A percentile compares a stretch with the other conserved stretches of the same genome.
Evolutionary conservation across 2,329 filamentous ascomycete species (phyloP).

Genomic region (Fusarium kyushuense): DNA sequence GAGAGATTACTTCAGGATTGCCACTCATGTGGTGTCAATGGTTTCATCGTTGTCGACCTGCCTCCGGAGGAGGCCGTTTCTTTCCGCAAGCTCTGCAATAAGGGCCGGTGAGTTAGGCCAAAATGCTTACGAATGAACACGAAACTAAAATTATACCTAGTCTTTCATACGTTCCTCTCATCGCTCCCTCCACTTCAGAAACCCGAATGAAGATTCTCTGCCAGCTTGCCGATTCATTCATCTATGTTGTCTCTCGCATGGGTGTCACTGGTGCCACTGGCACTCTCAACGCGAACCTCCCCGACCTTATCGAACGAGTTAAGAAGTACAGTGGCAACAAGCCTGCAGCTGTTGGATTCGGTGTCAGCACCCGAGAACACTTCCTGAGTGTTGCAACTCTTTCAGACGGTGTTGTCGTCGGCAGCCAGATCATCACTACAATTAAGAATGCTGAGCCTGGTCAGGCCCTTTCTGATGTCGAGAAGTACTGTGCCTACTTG

Average conservation of each 20-base stretch:
- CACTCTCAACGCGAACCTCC: conserved; percentile 82
- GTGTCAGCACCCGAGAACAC: conserved; percentile 94
- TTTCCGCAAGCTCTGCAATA: conserved; percentile 87
- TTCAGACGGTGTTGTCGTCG: conserved; percentile 95
- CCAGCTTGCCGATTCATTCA: conserved; percentile 97
- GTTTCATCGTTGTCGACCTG: conserved; percentile 96
- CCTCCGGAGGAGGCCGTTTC: conserved; percentile 95
- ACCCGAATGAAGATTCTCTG: conserved; percentile 95
- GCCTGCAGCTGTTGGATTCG: conserved; percentile 93
- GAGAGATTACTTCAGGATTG: conserved; percentile 88
- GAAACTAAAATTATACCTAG: conserved; percentile 54
- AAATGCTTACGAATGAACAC: neutral
- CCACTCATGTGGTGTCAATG: conserved; percentile 86
- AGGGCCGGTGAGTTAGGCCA: conserved; percentile 70
- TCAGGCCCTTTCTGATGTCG: conserved; percentile 72
- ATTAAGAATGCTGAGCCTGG: conserved; percentile 60
- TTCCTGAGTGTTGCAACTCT: conserved; percentile 86
- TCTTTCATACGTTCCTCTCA: conserved; percentile 95
- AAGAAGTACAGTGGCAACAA: conserved; percentile 93
- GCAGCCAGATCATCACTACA: conserved; percentile 91
- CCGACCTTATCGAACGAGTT: conserved; percentile 84
- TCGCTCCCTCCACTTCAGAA: conserved; percentile 93
- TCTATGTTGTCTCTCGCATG: conserved; percentile 98
- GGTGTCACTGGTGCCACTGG: conserved; percentile 94
- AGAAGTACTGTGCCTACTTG: conserved; percentile 85